Evolutionary conservation across 768 basidiomycete genomes (phyloP), one percentile per base, ranked within the genome.

Genomic region (Multifurca ochricompacta): DNA sequence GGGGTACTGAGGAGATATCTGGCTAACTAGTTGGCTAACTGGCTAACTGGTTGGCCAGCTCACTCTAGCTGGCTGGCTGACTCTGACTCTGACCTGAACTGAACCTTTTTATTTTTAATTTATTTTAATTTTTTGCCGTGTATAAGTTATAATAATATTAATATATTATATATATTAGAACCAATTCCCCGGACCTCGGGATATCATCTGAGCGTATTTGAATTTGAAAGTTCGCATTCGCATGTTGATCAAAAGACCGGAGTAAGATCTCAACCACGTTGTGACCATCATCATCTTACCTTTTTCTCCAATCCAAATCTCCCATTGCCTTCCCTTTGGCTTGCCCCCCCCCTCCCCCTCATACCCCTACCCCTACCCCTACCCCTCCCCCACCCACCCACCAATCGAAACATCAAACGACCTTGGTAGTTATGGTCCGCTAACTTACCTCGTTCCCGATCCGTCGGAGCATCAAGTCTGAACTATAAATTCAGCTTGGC

Each of bases 391-490:
- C n/a, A n/a, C n/a, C n/a, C n/a, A n/a, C n/a, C n/a, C n/a, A n/a
- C n/a, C n/a, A n/a, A n/a, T n/a, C n/a, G n/a, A n/a, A n/a, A n/a
- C n/a, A n/a, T n/a, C n/a, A n/a, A n/a, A n/a, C n/a, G n/a, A 42
- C 35, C 54, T 44, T 50, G 41, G 27, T 50, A 18, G 42, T 36
- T 37, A 45, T 46, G 43, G 34, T 40, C 49, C 54, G 48, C 54
- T 28, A 44, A 19, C 54, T 14, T 32, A 16, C 32, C 18, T 32
- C 35, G 16, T 13, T 59, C 37, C 59, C 59, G 59, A 60, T 60
- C 51, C 37, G 48, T 60, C 59, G 59, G 59, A 54, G 37, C 56
- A 48, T 41, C 40, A 58, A 32, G 41, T 14, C 37, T 49, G 43
- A 41, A 46, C 49, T 52, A 61, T 61, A 61, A 59, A 61, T 48